Conservation (phyloP, 768 basidiomycete genomes). For the Serendipita sp. region DNA sequence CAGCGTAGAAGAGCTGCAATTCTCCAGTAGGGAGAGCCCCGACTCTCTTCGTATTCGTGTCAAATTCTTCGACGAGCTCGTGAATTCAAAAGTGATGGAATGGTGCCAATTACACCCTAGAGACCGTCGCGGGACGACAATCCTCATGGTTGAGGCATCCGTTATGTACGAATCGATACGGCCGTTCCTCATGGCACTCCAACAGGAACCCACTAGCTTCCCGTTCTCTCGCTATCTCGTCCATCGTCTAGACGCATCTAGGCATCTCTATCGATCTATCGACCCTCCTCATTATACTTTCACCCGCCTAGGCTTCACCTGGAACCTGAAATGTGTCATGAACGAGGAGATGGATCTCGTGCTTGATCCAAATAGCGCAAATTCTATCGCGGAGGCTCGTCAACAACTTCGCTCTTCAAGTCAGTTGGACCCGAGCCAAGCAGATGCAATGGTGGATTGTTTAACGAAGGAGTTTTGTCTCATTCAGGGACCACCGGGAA, state of each 20-base stretch:
- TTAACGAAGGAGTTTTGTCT: conserved; percentile 44
- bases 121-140: conserved; percentile 7
- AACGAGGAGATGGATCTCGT: conserved; percentile 22
- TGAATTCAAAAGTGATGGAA: conserved; percentile 29
- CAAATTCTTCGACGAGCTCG: conserved; percentile 44
- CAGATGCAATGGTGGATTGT: conserved; percentile 46
- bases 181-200: conserved; percentile 49
- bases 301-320: conserved; percentile 35
- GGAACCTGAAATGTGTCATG: conserved; percentile 40
- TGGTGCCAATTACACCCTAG: conserved; percentile 3
- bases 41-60: conserved; percentile 31
- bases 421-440: conserved; percentile 53
- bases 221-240: conserved; percentile 40
- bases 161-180: conserved; percentile 53
- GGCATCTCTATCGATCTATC: background rate
- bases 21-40: background rate
- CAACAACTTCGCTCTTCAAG: conserved; percentile 28
- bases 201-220: conserved; percentile 36
- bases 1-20: background rate
- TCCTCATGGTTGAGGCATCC: conserved; percentile 39
- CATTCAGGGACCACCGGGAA: conserved; percentile 70
- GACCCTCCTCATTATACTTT: conserved; percentile 33
- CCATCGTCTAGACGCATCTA: conserved; percentile 17
- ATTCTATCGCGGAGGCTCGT: conserved; percentile 33
- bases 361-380: conserved; percentile 25